Evolutionary conservation across 805 yeast genomes (phyloP).

Genomic region (Komagataella kurtzmanii): DNA sequence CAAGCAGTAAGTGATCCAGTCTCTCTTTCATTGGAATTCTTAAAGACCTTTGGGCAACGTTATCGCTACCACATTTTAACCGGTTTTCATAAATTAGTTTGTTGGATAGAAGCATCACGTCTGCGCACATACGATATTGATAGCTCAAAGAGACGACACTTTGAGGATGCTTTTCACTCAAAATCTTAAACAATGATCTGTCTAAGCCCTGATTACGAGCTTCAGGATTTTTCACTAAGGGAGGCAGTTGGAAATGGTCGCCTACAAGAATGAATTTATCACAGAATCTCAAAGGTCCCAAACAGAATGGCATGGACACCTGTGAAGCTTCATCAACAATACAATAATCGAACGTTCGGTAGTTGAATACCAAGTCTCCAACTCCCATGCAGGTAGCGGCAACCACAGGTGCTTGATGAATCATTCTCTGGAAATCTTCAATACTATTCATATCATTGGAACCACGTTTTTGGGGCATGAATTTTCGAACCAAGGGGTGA

Average conservation of each 20-base stretch:
- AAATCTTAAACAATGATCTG: conserved; percentile 58
- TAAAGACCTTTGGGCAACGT: conserved; percentile 48
- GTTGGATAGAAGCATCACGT: conserved; percentile 76
- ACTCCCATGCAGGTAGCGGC: conserved; percentile 85
- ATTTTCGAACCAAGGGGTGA: conserved; percentile 46
- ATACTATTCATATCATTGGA: conserved; percentile 16
- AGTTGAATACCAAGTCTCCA: conserved; percentile 43
- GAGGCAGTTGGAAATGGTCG: conserved; percentile 89
- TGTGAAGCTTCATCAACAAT: conserved; percentile 96
- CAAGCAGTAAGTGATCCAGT: conserved; percentile 8
- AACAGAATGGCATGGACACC: conserved; percentile 77
- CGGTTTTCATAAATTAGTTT: conserved; percentile 63
- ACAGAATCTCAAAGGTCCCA: conserved; percentile 76
- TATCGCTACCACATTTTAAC: conserved; percentile 59
- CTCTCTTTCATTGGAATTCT: conserved; percentile 27
- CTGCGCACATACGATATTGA: conserved; percentile 90
- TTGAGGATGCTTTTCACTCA: conserved; percentile 62
- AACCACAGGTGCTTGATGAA: conserved; percentile 53
- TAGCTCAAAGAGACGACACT: conserved; percentile 64
- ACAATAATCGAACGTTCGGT: conserved; percentile 71
- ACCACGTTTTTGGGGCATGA: conserved; percentile 29
- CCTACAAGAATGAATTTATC: conserved; percentile 88
- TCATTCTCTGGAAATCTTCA: conserved; percentile 31
- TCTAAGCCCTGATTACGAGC: conserved; percentile 60
- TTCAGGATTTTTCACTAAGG: conserved; percentile 57